Base-by-base conservation (phyloP, 2,329 filamentous ascomycete genomes). In the Didymella arachidicola region DNA sequence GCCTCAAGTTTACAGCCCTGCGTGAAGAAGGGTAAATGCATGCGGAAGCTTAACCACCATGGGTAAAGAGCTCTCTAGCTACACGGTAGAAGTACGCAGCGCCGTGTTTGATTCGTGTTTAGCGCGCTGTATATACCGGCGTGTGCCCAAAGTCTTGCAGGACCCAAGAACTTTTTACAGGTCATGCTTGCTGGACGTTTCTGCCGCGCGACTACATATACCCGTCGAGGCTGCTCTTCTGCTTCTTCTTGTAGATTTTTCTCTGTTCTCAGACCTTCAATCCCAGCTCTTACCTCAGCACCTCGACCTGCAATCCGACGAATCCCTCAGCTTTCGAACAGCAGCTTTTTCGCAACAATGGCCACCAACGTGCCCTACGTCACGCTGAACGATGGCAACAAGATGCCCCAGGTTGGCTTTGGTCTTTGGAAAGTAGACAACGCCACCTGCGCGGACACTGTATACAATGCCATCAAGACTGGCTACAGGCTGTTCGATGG, bases 351-450 rank as follows among this genome's bases (percentile, higher is more conserved):
- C 56, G 65, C 65, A 59, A 69, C 62, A 58, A 72, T 72, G 70
- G 63, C 64, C 57, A 45, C 69, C 59, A 63, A 68, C 44, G 65
- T 65, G 18, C 74, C 73, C 5, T 66, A 64, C 50, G 60, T 77
- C 51, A 65, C 65, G 42, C 65, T 77, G 36, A 75, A 73, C 52
- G 71, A 77, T 77, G 86, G 87, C 78, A 73, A 84, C 69, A 82
- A 89, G 69, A 91, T 91, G 89, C 89, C 89, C 72, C 85, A 89
- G 76, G 88, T 91, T 65, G 89, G 89, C 77, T 91, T 91, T 75
- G 89, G 89, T 59, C 84, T 94, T 67, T 95, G 91, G 91, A 95
- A 95, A 82, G 89, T 95, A 65, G 86, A 87, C 77, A 90, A 89
- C 67, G 84, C 86, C 53, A 87, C 86, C 54, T 88, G 86, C 73